These are phyloP conservation scores for Corymbia calophylla DNA, from an alignment of 441 rosid genomes.

Conservation along the genomic window DNA sequence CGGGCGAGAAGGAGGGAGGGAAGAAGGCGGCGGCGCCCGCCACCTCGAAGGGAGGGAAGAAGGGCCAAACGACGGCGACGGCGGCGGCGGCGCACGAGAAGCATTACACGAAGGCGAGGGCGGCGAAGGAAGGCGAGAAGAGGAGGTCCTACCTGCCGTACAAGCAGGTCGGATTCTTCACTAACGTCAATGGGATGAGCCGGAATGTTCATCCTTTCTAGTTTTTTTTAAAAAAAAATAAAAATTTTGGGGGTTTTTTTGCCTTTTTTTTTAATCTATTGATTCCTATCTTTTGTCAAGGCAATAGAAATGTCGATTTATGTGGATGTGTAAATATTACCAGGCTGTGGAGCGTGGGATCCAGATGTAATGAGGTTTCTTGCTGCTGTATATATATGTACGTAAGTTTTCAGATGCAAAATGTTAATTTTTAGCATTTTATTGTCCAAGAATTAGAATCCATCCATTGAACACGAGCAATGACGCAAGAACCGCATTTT, in stretches of 20 bases:
- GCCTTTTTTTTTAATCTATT: background rate
- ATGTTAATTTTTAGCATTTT: background rate
- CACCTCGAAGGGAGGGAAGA: background rate
- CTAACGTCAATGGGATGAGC: constrained; percentile 9
- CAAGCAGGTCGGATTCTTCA: constrained; percentile 12
- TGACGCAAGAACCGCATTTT: background rate
- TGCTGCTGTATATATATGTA: background rate
- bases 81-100: background rate
- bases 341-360: background rate
- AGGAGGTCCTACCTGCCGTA: constrained; percentile 12
- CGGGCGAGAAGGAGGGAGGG: background rate
- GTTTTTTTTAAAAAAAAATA: background rate
- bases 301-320: background rate
- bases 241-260: background rate
- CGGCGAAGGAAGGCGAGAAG: background rate
- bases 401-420: background rate
- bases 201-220: constrained; percentile 10
- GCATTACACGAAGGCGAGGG: background rate
- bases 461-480: background rate
- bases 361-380: background rate
- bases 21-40: background rate
- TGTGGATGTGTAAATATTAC: background rate
- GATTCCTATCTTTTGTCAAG: background rate
- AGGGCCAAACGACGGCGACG: background rate
- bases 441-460: background rate